Conservation (phyloP, 176 grass and related monocot genomes). For the Oryza glumipatula region DNA sequence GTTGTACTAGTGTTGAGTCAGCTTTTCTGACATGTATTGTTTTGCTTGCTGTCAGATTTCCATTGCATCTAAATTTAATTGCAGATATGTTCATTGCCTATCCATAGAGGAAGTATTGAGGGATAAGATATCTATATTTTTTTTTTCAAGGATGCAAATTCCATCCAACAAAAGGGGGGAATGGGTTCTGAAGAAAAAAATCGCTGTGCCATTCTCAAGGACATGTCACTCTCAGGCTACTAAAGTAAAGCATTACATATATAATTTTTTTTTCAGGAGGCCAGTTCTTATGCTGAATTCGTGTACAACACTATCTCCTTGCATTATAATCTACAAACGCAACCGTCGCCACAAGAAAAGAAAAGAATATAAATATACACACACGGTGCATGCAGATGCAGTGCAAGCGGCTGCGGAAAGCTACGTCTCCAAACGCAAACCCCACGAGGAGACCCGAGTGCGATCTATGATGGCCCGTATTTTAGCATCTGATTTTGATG, state of each 20-base stretch:
- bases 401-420: slow-evolving; percentile 41
- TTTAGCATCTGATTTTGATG: slow-evolving; percentile 28
- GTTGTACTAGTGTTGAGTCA: too few relatives aligned
- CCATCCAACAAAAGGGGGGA: not conserved
- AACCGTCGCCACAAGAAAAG: not conserved
- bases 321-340: slow-evolving; percentile 24
- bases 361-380: not conserved
- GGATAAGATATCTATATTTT: not conserved
- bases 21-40: not conserved
- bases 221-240: slow-evolving; percentile 16
- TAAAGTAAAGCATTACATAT: slow-evolving; percentile 32
- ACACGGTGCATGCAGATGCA: not conserved
- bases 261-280: not conserved
- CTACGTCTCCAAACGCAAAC: slow-evolving; percentile 34
- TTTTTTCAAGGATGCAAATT: not conserved
- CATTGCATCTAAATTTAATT: not conserved
- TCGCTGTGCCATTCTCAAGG: slow-evolving; percentile 1
- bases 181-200: not conserved
- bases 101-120: not conserved
- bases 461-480: slow-evolving; percentile 47
- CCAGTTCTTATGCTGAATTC: slow-evolving; percentile 27
- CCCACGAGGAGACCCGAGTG: slow-evolving; percentile 40
- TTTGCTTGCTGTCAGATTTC: not conserved
- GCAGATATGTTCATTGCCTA: not conserved
- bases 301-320: slow-evolving; percentile 37